Conservation (phyloP, 768 basidiomycete genomes). For the Ramaria rubella region DNA sequence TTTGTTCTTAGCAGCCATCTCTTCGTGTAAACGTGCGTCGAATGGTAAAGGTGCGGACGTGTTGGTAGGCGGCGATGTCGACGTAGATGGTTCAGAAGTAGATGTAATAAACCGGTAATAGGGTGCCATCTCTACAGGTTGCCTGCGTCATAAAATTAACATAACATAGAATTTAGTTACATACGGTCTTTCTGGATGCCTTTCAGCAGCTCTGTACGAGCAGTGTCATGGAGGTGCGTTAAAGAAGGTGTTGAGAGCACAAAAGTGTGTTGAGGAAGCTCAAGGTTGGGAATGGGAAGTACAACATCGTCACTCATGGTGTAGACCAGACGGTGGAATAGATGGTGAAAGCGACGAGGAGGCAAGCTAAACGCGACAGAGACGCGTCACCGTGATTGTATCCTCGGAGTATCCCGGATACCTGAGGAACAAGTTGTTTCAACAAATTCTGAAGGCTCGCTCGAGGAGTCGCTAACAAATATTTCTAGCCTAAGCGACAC, state of each 20-base stretch:
- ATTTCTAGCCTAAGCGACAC: too few relatives aligned
- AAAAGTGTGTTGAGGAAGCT: constrained; percentile 74
- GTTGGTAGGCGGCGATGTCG: constrained; percentile 23
- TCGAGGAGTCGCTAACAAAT: too few relatives aligned
- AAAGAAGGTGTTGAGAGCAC: constrained; percentile 59
- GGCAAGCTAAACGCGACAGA: too few relatives aligned
- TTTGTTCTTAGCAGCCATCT: constrained; percentile 63
- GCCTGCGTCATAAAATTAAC: not conserved
- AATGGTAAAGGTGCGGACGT: constrained; percentile 41
- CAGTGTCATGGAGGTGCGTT: constrained; percentile 56
- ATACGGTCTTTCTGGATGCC: constrained; percentile 76
- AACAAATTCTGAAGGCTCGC: too few relatives aligned
- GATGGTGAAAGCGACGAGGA: too few relatives aligned
- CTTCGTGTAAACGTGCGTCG: constrained; percentile 46
- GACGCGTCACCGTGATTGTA: too few relatives aligned
- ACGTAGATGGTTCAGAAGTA: constrained; percentile 4
- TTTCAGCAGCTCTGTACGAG: constrained; percentile 56
- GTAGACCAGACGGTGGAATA: too few relatives aligned
- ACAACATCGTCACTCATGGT: constrained; percentile 80
- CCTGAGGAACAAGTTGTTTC: too few relatives aligned
- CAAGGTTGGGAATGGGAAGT: constrained; percentile 81
- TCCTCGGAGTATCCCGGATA: too few relatives aligned
- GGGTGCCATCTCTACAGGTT: constrained; percentile 72
- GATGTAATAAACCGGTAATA: constrained; percentile 54
- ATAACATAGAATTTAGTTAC: constrained; percentile 24